Evolutionary conservation across 169 alveolate species (phyloP), one percentile per base, ranked within the genome.

Genomic region (Plasmodium sp.): DNA sequence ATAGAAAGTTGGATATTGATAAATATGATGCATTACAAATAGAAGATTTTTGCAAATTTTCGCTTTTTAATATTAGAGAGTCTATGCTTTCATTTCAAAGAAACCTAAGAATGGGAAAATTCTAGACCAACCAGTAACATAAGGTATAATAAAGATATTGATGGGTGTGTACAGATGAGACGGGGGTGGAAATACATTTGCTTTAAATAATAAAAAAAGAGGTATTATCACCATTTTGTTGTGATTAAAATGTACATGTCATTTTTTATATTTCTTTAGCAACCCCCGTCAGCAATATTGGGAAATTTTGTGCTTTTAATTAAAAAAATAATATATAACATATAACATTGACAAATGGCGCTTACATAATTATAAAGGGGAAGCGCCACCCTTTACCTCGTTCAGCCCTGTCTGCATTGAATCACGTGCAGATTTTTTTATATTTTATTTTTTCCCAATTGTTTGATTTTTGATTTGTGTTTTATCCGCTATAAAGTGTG

Each of bases 1-100:
- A 43, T n/a, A 80, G 58, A 45, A 80, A 43, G 33, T 43, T 80
- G 34, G 84, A 80, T 33, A 80, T 80, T 36, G 56, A 80, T 3
- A 80, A 33, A 39, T 80, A 41, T 80, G 84, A 80, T 31, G 34
- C 51, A 80, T 12, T 22, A 43, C 84, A 80, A 80, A 34, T 80
- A 16, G 39, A 80, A 39, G 84, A 80, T 12, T 80, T 80, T 43
- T 80, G 84, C 56, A 80, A 34, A 16, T 80, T 80, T 43, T 22
- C 84, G 34, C 7, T 80, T 16, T 80, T 18, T 33, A 45, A 22
- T 18, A 43, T 80, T 41, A 34, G 34, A 80, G 72, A 80, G 34
- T 39, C 84, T 14, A 43, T 80, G 73, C 5, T 80, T 18, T 39
- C 58, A 22, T 80, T 80, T 39, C 74, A 43, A 80, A 80, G 71